A percentile compares a stretch with the other conserved stretches of the same genome.
Evolutionary conservation across 2,329 filamentous ascomycete genomes (phyloP).

Genomic region (Arthrobotrys musiformis): DNA sequence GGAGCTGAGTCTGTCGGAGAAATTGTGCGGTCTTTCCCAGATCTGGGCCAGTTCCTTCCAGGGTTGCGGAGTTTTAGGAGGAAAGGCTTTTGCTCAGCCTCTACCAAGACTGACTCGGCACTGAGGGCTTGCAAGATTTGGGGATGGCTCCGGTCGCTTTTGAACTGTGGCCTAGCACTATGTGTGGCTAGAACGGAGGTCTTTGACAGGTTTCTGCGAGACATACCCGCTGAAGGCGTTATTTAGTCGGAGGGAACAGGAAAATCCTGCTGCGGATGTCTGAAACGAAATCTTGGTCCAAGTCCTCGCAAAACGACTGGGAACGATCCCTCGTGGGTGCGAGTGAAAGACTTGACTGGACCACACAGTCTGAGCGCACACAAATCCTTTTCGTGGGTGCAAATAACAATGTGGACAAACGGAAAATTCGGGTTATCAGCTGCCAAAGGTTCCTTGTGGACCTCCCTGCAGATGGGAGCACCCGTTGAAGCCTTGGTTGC

Average conservation of each 20-base stretch:
- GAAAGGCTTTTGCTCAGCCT: constrained; percentile 26
- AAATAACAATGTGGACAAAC: constrained; percentile 37
- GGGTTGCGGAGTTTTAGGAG: neutral
- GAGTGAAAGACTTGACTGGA: neutral
- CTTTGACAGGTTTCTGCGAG: constrained; percentile 34
- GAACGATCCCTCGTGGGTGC: constrained; percentile 27
- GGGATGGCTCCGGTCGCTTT: neutral
- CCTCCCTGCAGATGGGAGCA: constrained; percentile 49
- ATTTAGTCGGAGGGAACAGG: constrained; percentile 1
- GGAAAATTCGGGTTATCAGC: constrained; percentile 18
- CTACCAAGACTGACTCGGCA: neutral
- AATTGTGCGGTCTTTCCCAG: constrained; percentile 4
- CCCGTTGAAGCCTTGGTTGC: constrained; percentile 50
- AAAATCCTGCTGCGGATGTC: constrained; percentile 19
- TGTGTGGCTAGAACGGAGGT: constrained; percentile 42
- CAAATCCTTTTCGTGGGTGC: constrained; percentile 17
- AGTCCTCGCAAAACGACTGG: constrained; percentile 17
- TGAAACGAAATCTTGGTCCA: constrained; percentile 18
- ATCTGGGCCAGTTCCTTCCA: constrained; percentile 4
- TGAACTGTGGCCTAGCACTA: constrained; percentile 16
- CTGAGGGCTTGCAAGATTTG: neutral
- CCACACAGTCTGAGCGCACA: constrained; percentile 22
- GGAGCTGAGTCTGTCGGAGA: constrained; percentile 41
- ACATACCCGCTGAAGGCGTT: constrained; percentile 50
- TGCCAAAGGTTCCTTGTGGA: constrained; percentile 19